These are phyloP conservation scores for Medicago ruthenica DNA, from an alignment of 306 rosid species.

Conservation along the genomic window DNA sequence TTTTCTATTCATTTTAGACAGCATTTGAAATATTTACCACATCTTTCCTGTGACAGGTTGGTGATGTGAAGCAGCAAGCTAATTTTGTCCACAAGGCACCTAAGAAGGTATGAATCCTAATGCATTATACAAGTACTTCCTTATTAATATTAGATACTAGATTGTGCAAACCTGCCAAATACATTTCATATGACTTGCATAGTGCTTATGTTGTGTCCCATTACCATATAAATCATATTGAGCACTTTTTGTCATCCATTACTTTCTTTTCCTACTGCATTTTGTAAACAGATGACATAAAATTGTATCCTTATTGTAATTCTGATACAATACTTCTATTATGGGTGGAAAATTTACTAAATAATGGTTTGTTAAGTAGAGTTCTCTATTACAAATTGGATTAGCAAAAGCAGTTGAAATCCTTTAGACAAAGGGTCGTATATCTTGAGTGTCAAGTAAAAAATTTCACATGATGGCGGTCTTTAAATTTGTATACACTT, in stretches of 20 bases:
- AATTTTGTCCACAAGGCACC: conserved; percentile 81
- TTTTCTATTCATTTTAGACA: conserved; percentile 15
- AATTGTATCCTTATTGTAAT: neutral
- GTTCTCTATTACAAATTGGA: conserved; percentile 27
- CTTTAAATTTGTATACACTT: conserved; percentile 32
- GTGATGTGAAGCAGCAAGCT: conserved; percentile 64
- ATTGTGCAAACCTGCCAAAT: conserved; percentile 24
- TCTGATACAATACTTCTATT: neutral
- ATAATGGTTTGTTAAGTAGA: neutral
- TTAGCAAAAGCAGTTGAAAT: conserved; percentile 22
- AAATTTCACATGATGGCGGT: conserved; percentile 33
- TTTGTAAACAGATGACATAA: conserved; percentile 22
- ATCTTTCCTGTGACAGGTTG: conserved; percentile 62
- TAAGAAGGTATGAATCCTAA: conserved; percentile 63
- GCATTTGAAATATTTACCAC: conserved; percentile 32
- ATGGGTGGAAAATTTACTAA: conserved; percentile 6
- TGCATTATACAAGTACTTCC: conserved; percentile 23
- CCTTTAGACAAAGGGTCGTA: conserved; percentile 2
- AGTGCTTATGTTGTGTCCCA: conserved; percentile 22
- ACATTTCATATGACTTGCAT: neutral
- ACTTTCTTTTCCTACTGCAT: conserved; percentile 23
- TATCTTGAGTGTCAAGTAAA: conserved; percentile 30
- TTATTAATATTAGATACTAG: conserved; percentile 17
- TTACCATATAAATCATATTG: conserved; percentile 2
- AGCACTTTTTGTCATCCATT: neutral